Conservation (phyloP, 805 yeast species). For the Scheffersomyces coipomensis region DNA sequence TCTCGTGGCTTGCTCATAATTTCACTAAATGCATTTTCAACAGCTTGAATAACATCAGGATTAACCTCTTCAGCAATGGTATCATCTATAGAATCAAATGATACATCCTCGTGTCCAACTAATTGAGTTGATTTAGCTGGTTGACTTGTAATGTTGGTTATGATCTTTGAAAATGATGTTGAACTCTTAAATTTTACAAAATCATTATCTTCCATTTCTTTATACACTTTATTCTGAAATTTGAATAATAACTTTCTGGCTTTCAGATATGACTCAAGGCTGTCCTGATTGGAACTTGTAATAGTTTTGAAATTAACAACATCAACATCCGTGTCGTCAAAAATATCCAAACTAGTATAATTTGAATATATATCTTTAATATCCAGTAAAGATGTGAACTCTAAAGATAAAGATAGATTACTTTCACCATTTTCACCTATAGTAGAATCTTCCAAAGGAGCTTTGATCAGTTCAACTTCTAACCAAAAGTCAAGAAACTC, state of each 20-base stretch:
- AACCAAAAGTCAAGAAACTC: conserved; percentile 60
- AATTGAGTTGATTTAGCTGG: conserved; percentile 10
- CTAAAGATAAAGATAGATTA: conserved; percentile 35
- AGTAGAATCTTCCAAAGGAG: conserved; percentile 61
- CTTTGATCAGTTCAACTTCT: conserved; percentile 63
- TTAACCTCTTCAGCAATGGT: not conserved
- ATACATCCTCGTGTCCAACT: not conserved
- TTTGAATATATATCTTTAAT: conserved; percentile 46
- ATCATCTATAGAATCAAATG: not conserved
- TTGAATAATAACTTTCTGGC: conserved; percentile 62
- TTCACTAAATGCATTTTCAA: conserved; percentile 65
- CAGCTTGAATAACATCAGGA: conserved; percentile 53
- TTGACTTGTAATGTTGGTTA: not conserved
- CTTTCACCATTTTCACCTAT: conserved; percentile 22
- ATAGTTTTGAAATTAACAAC: not conserved
- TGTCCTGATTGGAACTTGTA: not conserved
- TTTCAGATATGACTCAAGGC: conserved; percentile 31
- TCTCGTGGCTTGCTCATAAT: conserved; percentile 40
- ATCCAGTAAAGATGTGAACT: conserved; percentile 51
- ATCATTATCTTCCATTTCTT: conserved; percentile 50
- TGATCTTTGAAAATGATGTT: conserved; percentile 37
- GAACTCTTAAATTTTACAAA: conserved; percentile 61
- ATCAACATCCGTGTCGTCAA: not conserved
- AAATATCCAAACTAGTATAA: not conserved
- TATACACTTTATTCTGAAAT: conserved; percentile 54